Percentiles rank a stretch among this genome's conserved stretches.
Evolutionary conservation across 306 rosid species (phyloP).

Genomic region (Ormosia emarginata): DNA sequence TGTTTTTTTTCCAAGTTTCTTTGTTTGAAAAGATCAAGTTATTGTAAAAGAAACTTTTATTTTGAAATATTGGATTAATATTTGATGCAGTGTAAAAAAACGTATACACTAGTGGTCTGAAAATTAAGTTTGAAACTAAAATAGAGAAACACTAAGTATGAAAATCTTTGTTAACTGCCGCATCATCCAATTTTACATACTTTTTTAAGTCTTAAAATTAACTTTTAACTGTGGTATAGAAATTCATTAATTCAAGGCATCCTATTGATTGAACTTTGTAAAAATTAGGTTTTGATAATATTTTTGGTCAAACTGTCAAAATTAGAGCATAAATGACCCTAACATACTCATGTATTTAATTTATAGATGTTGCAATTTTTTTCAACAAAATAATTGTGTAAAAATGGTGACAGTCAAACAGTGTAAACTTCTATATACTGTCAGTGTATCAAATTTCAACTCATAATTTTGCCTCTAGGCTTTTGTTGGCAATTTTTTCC

Average conservation of each 20-base stretch:
- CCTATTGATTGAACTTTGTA: not conserved
- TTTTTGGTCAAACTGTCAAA: not conserved
- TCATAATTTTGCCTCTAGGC: not conserved
- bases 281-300: not conserved
- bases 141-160: not conserved
- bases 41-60: not conserved
- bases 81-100: not conserved
- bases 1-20: not conserved
- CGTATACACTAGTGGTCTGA: not conserved
- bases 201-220: no score
- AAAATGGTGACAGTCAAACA: not conserved
- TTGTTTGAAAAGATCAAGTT: not conserved
- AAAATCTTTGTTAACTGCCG: no score
- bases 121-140: not conserved
- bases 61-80: not conserved
- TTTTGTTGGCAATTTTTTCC: not conserved
- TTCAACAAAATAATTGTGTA: not conserved
- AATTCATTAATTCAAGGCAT: not conserved
- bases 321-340: not conserved
- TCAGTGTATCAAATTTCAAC: not conserved
- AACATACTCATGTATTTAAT: not conserved
- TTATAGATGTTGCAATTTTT: not conserved
- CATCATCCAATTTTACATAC: no score
- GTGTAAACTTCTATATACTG: not conserved
- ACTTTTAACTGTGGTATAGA: not conserved